A percentile compares a stretch with the other conserved stretches of the same genome.
Evolutionary conservation across 1,284 basidiomycete genomes (phyloP).

Genomic region (Cystobasidium sp.): DNA sequence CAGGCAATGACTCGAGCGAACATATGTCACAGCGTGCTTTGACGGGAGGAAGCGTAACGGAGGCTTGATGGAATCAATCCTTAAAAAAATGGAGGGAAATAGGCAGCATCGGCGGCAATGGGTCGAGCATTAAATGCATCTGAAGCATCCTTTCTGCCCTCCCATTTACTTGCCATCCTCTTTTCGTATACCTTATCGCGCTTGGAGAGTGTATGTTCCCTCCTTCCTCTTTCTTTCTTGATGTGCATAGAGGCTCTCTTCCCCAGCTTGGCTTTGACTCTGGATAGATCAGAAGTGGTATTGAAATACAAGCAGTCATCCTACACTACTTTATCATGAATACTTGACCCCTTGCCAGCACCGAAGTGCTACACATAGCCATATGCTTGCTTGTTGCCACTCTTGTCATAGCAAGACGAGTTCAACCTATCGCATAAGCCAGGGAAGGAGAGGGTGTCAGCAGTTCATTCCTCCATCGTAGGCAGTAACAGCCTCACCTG

Average conservation of each 20-base stretch:
- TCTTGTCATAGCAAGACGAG: too few relatives aligned
- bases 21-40: slow-evolving; percentile 14
- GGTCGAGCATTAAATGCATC: neutral
- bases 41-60: slow-evolving; percentile 18
- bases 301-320: slow-evolving; percentile 1
- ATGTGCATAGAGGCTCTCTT: neutral
- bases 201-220: neutral
- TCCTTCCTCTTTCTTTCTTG: neutral
- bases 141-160: neutral
- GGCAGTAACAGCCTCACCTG: too few relatives aligned
- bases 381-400: too few relatives aligned
- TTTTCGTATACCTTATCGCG: neutral
- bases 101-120: neutral
- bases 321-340: neutral
- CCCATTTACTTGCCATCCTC: neutral
- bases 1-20: slow-evolving; percentile 16
- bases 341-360: too few relatives aligned
- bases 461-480: too few relatives aligned
- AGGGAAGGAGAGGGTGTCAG: too few relatives aligned
- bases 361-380: too few relatives aligned
- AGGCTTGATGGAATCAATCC: slow-evolving; percentile 8
- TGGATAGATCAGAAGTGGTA: neutral
- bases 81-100: neutral
- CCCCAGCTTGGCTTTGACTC: neutral
- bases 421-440: too few relatives aligned